Percentiles rank a stretch among this genome's conserved stretches.
Evolutionary conservation across 306 rosid species (phyloP).

Genomic region (Prunus kanzakura): DNA sequence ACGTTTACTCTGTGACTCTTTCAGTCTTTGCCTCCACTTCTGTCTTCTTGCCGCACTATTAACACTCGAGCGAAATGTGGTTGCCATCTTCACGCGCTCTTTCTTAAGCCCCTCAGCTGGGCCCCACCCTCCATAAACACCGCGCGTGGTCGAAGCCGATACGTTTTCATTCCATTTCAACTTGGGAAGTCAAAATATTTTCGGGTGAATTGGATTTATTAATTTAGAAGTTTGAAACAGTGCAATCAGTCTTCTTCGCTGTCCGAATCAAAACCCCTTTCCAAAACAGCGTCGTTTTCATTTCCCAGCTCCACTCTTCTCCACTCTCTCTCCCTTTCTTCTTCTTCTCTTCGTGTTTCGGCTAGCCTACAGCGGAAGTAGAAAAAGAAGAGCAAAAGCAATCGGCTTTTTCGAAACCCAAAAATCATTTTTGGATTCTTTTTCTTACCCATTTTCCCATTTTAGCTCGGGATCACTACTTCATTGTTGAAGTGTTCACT

Average conservation of each 20-base stretch:
- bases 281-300: slow-evolving; percentile 9
- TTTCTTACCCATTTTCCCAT: not conserved
- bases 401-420: slow-evolving; percentile 4
- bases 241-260: slow-evolving; percentile 15
- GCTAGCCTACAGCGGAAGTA: not conserved
- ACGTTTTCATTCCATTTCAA: not conserved
- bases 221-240: not conserved
- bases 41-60: not conserved
- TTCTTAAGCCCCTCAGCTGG: not conserved
- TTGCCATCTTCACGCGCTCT: not conserved
- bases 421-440: not conserved
- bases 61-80: too few species aligned
- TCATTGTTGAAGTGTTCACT: not conserved
- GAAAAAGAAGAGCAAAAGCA: not conserved
- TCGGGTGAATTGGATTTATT: not conserved
- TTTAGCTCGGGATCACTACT: not conserved
- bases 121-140: not conserved
- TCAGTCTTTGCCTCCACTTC: not conserved
- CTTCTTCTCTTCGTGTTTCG: not conserved
- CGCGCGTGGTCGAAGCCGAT: not conserved
- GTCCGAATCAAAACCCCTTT: slow-evolving; percentile 29
- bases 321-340: not conserved
- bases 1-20: not conserved
- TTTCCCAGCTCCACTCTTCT: not conserved
- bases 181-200: not conserved